A percentile compares a stretch with the other conserved stretches of the same genome.
phyloP scores from a whole-genome alignment of 2,329 filamentous ascomycete species.

The Hirsutella rhossiliensis region DNA sequence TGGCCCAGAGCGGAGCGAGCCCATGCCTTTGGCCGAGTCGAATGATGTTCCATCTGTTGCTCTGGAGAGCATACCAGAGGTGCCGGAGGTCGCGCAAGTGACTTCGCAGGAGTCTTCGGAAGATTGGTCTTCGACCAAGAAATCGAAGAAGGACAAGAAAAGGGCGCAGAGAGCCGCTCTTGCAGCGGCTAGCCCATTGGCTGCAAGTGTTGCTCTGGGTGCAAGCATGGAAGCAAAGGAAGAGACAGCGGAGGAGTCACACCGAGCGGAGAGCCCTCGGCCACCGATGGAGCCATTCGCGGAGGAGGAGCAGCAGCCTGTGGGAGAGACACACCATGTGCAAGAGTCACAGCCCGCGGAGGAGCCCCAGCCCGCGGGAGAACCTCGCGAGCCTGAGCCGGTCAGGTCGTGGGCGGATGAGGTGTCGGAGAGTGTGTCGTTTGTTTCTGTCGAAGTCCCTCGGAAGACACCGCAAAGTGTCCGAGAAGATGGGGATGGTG shows the following conservation, averaged over 20 bases:
- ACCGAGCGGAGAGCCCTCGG: too few species aligned
- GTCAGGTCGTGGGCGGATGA: too few species aligned
- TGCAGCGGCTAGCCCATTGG: conserved; percentile 4
- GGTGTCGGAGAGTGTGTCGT: too few species aligned
- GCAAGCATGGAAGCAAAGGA: background rate
- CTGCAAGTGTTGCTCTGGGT: conserved; percentile 1
- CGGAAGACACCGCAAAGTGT: too few species aligned
- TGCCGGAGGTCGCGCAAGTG: conserved; percentile 1
- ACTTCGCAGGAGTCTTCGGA: conserved; percentile 1
- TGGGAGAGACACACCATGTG: too few species aligned
- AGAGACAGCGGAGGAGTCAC: background rate
- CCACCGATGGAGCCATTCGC: too few species aligned
- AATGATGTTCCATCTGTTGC: background rate
- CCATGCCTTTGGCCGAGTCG: background rate
- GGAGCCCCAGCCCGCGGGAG: too few species aligned
- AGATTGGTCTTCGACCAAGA: conserved; percentile 9
- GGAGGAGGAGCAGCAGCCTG: too few species aligned
- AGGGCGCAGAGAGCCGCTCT: conserved; percentile 20
- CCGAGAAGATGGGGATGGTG: too few species aligned
- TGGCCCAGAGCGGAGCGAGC: background rate
- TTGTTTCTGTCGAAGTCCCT: too few species aligned
- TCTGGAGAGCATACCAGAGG: background rate
- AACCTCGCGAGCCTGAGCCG: too few species aligned
- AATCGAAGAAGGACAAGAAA: conserved; percentile 23
- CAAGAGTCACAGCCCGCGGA: too few species aligned